These are phyloP conservation scores for Phalaenopsis equestris DNA, from an alignment of 106 monocot species.

Conservation along the genomic window DNA sequence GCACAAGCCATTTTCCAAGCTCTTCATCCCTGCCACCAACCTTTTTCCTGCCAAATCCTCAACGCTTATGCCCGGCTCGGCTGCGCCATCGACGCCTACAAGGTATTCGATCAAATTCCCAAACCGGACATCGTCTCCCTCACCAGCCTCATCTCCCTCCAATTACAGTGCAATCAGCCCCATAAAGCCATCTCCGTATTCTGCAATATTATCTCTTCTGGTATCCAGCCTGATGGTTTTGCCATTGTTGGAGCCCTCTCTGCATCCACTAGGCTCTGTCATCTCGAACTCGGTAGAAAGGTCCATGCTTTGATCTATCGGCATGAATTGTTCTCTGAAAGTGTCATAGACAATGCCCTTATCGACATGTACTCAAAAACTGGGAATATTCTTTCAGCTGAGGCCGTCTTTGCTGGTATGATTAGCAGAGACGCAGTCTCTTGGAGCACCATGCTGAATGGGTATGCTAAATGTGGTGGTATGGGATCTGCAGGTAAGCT, in stretches of 20 bases:
- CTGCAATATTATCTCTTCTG: conserved; percentile 14
- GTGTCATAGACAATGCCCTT: conserved; percentile 35
- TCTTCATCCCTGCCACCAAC: conserved; percentile 30
- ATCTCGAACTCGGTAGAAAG: conserved; percentile 20
- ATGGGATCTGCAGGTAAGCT: conserved; percentile 15
- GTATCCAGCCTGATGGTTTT: conserved; percentile 38
- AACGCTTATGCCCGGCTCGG: conserved; percentile 33
- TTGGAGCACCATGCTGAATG: conserved; percentile 36
- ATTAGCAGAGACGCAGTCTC: conserved; percentile 14
- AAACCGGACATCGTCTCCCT: conserved; percentile 49
- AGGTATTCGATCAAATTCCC: conserved; percentile 40
- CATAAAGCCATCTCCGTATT: conserved; percentile 30
- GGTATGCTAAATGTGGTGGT: conserved; percentile 19
- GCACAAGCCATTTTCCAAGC: conserved; percentile 34
- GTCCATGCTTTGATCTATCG: conserved; percentile 41
- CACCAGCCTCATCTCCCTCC: conserved; percentile 57
- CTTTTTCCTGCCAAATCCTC: conserved; percentile 53
- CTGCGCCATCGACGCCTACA: conserved; percentile 12
- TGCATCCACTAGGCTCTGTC: conserved; percentile 20
- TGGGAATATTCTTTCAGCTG: conserved; percentile 16
- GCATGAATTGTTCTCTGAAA: conserved; percentile 14
- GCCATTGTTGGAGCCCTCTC: conserved; percentile 42
- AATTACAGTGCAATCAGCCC: conserved; percentile 24
- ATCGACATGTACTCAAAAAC: conserved; percentile 39
- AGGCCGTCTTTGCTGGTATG: conserved; percentile 25